A percentile compares a stretch with the other conserved stretches of the same genome.
Conservation (phyloP, 805 yeast species). For the Metschnikowia proteae region DNA sequence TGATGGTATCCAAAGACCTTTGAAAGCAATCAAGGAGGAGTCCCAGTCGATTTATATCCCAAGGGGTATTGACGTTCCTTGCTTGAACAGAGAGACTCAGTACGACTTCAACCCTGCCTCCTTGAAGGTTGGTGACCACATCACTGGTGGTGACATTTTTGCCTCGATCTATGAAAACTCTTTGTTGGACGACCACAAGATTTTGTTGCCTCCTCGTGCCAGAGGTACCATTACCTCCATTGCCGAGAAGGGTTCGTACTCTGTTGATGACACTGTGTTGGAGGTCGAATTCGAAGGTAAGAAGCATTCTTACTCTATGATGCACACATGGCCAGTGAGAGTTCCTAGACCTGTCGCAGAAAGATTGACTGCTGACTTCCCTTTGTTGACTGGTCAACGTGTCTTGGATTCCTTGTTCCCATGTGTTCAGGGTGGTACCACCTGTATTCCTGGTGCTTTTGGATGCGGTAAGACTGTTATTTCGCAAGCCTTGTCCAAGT, state of each 20-base stretch:
- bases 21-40: constrained; percentile 82
- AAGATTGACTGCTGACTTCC: constrained; percentile 88
- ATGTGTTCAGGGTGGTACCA: constrained; percentile 99
- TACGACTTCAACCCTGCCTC: constrained; percentile 84
- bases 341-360: constrained; percentile 98
- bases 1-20: constrained; percentile 99
- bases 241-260: constrained; percentile 87
- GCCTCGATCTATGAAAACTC: constrained; percentile 95
- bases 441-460: constrained; percentile 99
- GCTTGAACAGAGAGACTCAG: constrained; percentile 75
- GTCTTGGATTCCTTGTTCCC: constrained; percentile 97
- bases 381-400: constrained; percentile 97
- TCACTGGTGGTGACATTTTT: constrained; percentile 96
- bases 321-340: constrained; percentile 99
- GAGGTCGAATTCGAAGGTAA: constrained; percentile 95
- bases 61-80: constrained; percentile 97
- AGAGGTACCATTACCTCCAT: constrained; percentile 92
- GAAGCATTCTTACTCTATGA: constrained; percentile 79
- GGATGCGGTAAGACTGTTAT: constrained; percentile 99
- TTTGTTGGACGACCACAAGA: constrained; percentile 85
- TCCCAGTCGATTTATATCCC: constrained; percentile 96
- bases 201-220: constrained; percentile 95
- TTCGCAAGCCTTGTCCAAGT: constrained; percentile 95
- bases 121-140: constrained; percentile 91
- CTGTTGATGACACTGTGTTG: constrained; percentile 81